These are phyloP conservation scores for Litchi chinensis DNA, from an alignment of 345 rosid species.

Conservation along the genomic window DNA sequence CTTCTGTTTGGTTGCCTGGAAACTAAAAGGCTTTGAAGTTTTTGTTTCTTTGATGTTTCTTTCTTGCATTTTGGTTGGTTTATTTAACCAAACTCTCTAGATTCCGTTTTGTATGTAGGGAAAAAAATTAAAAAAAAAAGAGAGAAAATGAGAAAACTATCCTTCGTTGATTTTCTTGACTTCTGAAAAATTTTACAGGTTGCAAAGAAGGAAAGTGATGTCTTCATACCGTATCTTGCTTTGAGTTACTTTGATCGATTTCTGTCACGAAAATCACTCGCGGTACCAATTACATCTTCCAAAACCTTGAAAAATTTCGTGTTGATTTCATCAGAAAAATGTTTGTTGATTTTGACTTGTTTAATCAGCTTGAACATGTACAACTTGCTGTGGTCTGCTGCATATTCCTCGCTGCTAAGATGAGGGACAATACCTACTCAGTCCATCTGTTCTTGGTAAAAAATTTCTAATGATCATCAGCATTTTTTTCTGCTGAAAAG, in stretches of 20 bases:
- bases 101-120: background rate
- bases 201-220: background rate
- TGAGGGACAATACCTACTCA: background rate
- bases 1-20: background rate
- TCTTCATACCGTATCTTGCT: slow-evolving; percentile 11
- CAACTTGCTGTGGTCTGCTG: background rate
- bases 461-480: background rate
- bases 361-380: background rate
- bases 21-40: background rate
- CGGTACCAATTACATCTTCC: background rate
- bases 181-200: background rate
- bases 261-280: background rate
- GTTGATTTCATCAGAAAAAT: background rate
- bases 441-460: background rate
- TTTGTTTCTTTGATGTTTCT: background rate
- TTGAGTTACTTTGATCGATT: slow-evolving; percentile 12
- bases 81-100: background rate
- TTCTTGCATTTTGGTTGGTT: background rate
- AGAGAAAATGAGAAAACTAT: background rate
- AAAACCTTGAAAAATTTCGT: background rate
- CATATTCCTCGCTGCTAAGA: background rate
- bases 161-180: background rate
- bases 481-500: background rate
- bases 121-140: background rate
- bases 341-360: background rate